Conservation (phyloP, 1,284 basidiomycete genomes). For the Austropuccinia psidii region DNA sequence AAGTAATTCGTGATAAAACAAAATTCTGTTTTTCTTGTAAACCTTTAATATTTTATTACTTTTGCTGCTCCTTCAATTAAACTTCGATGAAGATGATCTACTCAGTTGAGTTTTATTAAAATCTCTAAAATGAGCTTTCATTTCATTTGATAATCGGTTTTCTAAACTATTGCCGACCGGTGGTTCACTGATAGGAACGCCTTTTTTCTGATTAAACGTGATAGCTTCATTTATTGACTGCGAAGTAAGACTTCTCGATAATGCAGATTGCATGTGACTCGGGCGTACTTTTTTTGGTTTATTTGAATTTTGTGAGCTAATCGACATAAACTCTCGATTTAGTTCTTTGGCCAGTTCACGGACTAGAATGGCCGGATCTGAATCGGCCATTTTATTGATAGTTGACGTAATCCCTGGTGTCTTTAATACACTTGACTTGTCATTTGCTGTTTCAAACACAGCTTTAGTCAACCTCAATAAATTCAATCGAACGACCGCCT, state of each 20-base stretch:
- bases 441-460: slow-evolving; percentile 79
- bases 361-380: slow-evolving; percentile 82
- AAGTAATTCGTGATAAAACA: too few relatives aligned
- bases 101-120: too few relatives aligned
- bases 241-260: background rate
- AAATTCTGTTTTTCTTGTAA: too few relatives aligned
- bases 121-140: too few relatives aligned
- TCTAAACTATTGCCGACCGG: too few relatives aligned
- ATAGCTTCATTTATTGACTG: too few relatives aligned
- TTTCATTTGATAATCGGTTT: too few relatives aligned
- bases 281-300: background rate
- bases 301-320: background rate
- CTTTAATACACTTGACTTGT: slow-evolving; percentile 69
- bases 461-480: slow-evolving; percentile 74
- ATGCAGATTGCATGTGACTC: background rate
- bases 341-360: slow-evolving; percentile 76
- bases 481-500: slow-evolving; percentile 81
- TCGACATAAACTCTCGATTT: slow-evolving; percentile 20
- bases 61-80: too few relatives aligned
- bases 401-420: slow-evolving; percentile 68
- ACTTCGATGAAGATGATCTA: too few relatives aligned
- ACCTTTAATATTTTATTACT: too few relatives aligned
- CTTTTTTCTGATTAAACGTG: too few relatives aligned
- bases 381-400: slow-evolving; percentile 66
- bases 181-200: too few relatives aligned